These are phyloP conservation scores for Mycosphaerella arachidis DNA, from an alignment of 2,329 filamentous ascomycete species.

Conservation along the genomic window DNA sequence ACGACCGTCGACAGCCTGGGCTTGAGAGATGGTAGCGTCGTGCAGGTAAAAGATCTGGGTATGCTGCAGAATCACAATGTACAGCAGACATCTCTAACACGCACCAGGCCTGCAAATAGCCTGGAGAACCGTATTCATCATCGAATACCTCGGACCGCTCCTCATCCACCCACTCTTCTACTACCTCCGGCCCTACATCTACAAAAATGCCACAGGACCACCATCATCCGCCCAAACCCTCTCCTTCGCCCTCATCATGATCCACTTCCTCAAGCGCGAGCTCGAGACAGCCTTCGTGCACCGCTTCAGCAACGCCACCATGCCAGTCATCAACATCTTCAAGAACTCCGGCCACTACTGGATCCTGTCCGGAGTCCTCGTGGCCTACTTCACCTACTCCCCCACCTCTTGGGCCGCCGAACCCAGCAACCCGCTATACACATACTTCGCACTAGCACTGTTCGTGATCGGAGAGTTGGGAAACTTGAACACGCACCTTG, in stretches of 20 bases:
- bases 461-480: constrained; percentile 73
- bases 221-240: constrained; percentile 67
- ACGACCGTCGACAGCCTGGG: constrained; percentile 53
- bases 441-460: constrained; percentile 64
- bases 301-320: constrained; percentile 89
- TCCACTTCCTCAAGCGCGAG: constrained; percentile 94
- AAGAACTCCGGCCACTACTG: constrained; percentile 97
- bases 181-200: constrained; percentile 67
- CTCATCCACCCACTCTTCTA: constrained; percentile 76
- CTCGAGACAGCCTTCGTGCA: constrained; percentile 91
- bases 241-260: constrained; percentile 65
- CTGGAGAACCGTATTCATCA: constrained; percentile 90
- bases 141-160: constrained; percentile 91
- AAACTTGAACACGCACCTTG: constrained; percentile 76
- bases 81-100: neutral
- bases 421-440: constrained; percentile 48
- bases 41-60: constrained; percentile 94
- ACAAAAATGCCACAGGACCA: constrained; percentile 46
- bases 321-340: constrained; percentile 87
- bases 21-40: constrained; percentile 54
- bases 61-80: constrained; percentile 30
- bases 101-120: constrained; percentile 73
- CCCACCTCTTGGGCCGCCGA: constrained; percentile 62
- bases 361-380: constrained; percentile 72
- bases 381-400: constrained; percentile 80